Conservation (phyloP, 2,329 filamentous ascomycete genomes). For the Penicillium sp. region DNA sequence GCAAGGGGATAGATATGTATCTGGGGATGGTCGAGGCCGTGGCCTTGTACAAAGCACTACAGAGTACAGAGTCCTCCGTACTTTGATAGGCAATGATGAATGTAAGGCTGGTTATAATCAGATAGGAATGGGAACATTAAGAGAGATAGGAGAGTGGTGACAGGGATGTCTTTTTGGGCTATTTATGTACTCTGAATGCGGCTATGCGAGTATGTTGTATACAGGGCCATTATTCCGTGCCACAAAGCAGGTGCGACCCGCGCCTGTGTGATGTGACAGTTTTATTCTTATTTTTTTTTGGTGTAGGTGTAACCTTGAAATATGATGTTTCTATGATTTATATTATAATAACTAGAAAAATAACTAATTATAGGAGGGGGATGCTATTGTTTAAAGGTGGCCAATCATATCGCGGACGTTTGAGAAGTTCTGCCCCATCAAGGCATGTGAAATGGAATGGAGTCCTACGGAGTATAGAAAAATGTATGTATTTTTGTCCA, state of each 20-base stretch:
- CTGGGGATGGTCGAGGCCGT: not conserved
- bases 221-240: not conserved
- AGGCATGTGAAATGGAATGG: conserved; percentile 2
- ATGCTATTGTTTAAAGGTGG: not conserved
- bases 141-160: not conserved
- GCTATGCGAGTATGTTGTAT: conserved; percentile 1
- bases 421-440: not conserved
- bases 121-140: not conserved
- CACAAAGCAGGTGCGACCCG: conserved; percentile 5
- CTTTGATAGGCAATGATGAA: not conserved
- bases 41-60: not conserved
- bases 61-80: not conserved
- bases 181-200: not conserved
- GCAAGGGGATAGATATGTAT: not conserved
- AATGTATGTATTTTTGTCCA: not conserved
- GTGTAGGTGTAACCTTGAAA: not conserved
- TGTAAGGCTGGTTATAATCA: not conserved
- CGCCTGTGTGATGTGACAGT: not conserved
- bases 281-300: not conserved
- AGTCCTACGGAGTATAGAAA: not conserved
- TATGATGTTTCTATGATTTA: not conserved
- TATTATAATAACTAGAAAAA: too few relatives aligned
- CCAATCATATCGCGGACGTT: not conserved
- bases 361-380: not conserved
- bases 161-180: not conserved